Percentiles rank a stretch among this genome's conserved stretches.
phyloP scores from a whole-genome alignment of 176 grass and related monocot species.

The Ananas comosus region DNA sequence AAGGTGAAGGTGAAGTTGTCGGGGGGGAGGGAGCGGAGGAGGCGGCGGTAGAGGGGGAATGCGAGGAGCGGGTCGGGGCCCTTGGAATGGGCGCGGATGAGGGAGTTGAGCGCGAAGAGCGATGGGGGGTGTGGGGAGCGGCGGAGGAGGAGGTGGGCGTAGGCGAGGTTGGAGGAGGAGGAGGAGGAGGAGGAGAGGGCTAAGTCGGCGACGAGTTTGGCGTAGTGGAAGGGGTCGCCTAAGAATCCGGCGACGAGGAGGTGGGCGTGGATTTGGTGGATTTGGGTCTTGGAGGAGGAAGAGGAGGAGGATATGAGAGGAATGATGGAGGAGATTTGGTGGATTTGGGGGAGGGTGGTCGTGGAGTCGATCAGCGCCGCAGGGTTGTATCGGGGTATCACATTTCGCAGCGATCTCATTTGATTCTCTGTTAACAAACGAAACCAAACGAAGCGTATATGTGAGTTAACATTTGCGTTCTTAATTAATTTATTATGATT shows the following conservation, averaged over 20 bases:
- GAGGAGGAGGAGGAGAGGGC: conserved; percentile 26
- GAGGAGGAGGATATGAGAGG: too few species aligned
- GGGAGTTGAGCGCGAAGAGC: conserved; percentile 33
- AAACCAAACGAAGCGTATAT: background rate
- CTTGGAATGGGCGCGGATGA: conserved; percentile 45
- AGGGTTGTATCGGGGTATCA: conserved; percentile 10
- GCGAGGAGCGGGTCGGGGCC: conserved; percentile 24
- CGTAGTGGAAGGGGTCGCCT: conserved; percentile 11
- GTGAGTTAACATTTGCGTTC: background rate
- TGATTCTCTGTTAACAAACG: background rate
- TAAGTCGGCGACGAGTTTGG: conserved; percentile 24
- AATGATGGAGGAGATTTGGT: too few species aligned
- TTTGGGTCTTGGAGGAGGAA: conserved; percentile 11
- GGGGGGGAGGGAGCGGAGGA: conserved; percentile 38
- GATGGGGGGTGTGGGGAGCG: conserved; percentile 23
- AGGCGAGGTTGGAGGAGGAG: conserved; percentile 25
- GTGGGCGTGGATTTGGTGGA: conserved; percentile 53
- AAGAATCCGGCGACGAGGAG: conserved; percentile 43
- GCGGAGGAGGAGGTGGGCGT: conserved; percentile 37
- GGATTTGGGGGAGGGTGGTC: conserved; percentile 25
- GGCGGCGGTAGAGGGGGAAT: conserved; percentile 38
- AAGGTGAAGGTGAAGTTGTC: conserved; percentile 54
- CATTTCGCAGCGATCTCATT: background rate
- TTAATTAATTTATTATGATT: background rate
- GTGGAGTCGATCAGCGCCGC: conserved; percentile 19